phyloP scores from a whole-genome alignment of 208 protist genomes.

The Acanthamoeba sp. region DNA sequence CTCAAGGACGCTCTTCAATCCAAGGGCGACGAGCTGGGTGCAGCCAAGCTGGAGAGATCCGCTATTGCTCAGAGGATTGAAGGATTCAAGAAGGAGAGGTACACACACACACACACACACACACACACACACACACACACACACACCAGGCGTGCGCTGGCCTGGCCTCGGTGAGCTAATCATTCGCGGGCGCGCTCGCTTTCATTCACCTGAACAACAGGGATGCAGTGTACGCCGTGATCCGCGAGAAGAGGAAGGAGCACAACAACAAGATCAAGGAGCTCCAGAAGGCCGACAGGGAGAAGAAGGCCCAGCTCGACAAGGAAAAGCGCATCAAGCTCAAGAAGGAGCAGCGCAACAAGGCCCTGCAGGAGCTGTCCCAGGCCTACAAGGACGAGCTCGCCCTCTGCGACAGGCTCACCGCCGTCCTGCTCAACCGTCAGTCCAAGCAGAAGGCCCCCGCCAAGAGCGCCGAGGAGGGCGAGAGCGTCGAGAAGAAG shows the following conservation, averaged over 20 bases:
- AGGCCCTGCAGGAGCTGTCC: not conserved
- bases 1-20: not conserved
- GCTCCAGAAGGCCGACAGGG: not conserved
- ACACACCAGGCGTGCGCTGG: no score
- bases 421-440: not conserved
- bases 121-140: no score
- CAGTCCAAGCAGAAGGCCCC: not conserved
- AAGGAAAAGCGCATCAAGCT: not conserved
- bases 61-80: not conserved
- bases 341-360: slow-evolving; percentile 7
- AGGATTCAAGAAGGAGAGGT: not conserved
- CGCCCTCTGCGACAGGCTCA: not conserved
- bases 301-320: slow-evolving; percentile 6
- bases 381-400: not conserved
- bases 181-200: no score
- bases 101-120: no score
- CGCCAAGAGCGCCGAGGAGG: not conserved
- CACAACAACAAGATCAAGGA: slow-evolving; percentile 20
- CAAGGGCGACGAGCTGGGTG: slow-evolving; percentile 17
- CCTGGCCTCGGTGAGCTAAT: no score
- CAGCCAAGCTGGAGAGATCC: slow-evolving; percentile 16
- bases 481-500: not conserved
- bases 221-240: not conserved
- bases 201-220: no score
- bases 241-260: slow-evolving; percentile 23